Evolutionary conservation across 202 grass and related monocot species (phyloP).

Genomic region (Carex arenaria): DNA sequence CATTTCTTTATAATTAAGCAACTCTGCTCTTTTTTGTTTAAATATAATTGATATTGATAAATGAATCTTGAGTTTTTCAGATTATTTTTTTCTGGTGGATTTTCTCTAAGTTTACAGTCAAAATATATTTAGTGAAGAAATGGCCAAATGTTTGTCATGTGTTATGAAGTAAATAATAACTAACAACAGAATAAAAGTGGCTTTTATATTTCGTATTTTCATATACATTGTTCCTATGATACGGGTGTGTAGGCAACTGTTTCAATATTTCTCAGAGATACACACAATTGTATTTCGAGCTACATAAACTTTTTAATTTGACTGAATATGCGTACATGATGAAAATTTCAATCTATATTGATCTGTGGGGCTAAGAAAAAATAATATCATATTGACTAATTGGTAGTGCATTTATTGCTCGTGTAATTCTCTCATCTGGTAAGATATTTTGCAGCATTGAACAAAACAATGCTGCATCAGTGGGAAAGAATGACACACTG

Average conservation of each 20-base stretch:
- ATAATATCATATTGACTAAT: not conserved
- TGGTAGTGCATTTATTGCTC: not conserved
- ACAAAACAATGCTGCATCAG: not conserved
- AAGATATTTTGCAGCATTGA: not conserved
- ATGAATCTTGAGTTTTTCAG: too few relatives aligned
- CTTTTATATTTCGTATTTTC: too few relatives aligned
- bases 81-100: not conserved
- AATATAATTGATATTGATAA: too few relatives aligned
- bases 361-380: not conserved
- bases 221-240: not conserved
- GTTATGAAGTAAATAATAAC: too few relatives aligned
- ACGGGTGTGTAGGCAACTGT: too few relatives aligned
- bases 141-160: too few relatives aligned
- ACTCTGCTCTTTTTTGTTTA: too few relatives aligned
- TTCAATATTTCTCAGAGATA: not conserved
- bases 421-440: not conserved
- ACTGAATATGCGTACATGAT: not conserved
- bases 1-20: too few relatives aligned
- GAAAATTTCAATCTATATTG: not conserved
- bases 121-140: not conserved
- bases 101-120: not conserved
- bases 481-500: not conserved
- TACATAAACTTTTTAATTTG: not conserved
- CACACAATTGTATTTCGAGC: not conserved
- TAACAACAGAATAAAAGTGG: too few relatives aligned